phyloP scores from a whole-genome alignment of 352 stramenopile species.

The Phytophthora sansomeana region DNA sequence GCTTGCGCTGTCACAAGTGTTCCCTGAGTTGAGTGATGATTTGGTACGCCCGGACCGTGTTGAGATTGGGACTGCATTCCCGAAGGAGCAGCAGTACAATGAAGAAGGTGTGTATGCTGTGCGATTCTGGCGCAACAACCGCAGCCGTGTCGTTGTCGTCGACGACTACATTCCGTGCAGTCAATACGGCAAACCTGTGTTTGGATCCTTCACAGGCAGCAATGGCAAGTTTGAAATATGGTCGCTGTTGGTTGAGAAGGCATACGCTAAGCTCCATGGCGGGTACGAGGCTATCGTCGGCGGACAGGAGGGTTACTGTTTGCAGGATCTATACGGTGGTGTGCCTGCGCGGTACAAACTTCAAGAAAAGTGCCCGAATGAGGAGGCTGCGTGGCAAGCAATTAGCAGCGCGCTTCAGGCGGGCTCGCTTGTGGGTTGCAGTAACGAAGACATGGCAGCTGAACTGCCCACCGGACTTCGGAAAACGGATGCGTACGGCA shows the following conservation, averaged over 20 bases:
- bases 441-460: constrained; percentile 72
- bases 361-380: constrained; percentile 65
- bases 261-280: constrained; percentile 94
- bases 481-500: constrained; percentile 76
- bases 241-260: constrained; percentile 94
- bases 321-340: constrained; percentile 85
- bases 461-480: constrained; percentile 71
- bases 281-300: constrained; percentile 91
- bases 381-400: constrained; percentile 65
- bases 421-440: constrained; percentile 76
- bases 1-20: constrained; percentile 76
- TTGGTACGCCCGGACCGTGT: constrained; percentile 67
- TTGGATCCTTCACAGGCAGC: constrained; percentile 83
- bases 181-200: constrained; percentile 85
- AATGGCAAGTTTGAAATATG: constrained; percentile 93
- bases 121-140: constrained; percentile 86
- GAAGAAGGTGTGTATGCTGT: constrained; percentile 90
- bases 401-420: constrained; percentile 55
- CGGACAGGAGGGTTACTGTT: constrained; percentile 79
- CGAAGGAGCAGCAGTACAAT: constrained; percentile 88
- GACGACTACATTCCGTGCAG: constrained; percentile 89
- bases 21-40: constrained; percentile 70
- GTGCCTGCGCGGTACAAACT: constrained; percentile 73
- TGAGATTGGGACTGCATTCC: constrained; percentile 55
- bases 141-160: constrained; percentile 81